These are phyloP conservation scores for Leccinum truebloodii DNA, from an alignment of 768 basidiomycete species.

Conservation along the genomic window DNA sequence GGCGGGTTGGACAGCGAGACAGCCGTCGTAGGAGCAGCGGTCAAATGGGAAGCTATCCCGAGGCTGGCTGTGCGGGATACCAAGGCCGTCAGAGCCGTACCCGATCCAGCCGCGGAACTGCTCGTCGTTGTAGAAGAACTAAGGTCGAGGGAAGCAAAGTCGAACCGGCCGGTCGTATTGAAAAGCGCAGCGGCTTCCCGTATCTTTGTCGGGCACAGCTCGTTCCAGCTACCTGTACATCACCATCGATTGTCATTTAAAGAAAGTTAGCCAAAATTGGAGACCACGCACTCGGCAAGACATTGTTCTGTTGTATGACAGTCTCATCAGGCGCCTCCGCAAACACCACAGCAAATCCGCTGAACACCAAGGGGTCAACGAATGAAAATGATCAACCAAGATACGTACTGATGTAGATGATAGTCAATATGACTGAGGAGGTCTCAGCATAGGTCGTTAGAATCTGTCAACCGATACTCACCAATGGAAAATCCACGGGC, in stretches of 20 bases:
- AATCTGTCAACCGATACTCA: slow-evolving; percentile 5
- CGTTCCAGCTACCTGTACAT: slow-evolving; percentile 19
- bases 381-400: neutral
- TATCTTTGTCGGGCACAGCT: slow-evolving; percentile 21
- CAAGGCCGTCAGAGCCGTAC: neutral
- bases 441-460: neutral
- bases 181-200: slow-evolving; percentile 20
- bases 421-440: slow-evolving; percentile 33
- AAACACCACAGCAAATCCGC: slow-evolving; percentile 34
- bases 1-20: neutral
- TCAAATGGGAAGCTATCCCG: neutral
- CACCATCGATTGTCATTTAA: neutral
- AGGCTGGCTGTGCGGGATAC: neutral
- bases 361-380: slow-evolving; percentile 12
- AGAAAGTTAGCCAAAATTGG: neutral
- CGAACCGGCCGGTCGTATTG: slow-evolving; percentile 20
- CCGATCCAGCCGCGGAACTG: neutral
- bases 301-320: slow-evolving; percentile 18
- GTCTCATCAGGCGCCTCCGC: slow-evolving; percentile 27
- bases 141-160: slow-evolving; percentile 15
- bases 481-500: slow-evolving; percentile 57
- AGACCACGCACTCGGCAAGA: slow-evolving; percentile 21
- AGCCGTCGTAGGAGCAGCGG: neutral
- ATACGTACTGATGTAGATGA: slow-evolving; percentile 28
- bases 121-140: slow-evolving; percentile 3